Conservation (phyloP, 768 basidiomycete species). For the Lanmaoa rubissima region DNA sequence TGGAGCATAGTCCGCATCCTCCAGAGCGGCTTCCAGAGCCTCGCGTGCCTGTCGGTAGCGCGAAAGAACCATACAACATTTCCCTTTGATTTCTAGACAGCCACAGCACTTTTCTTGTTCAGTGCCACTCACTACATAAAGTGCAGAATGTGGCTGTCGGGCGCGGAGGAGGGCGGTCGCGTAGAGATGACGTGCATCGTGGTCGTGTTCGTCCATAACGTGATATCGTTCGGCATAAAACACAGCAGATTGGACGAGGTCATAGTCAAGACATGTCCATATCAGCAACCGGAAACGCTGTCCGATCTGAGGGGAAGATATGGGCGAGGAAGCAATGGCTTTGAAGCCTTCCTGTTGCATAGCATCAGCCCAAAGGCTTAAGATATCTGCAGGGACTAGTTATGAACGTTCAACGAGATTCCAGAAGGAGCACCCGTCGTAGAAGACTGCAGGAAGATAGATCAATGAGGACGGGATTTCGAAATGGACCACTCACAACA, state of each 20-base stretch:
- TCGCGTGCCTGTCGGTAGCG: slow-evolving; percentile 76
- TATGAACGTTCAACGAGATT: slow-evolving; percentile 13
- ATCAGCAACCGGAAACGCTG: slow-evolving; percentile 71
- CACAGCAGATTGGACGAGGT: slow-evolving; percentile 74
- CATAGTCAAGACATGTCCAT: slow-evolving; percentile 83
- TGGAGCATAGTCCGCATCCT: slow-evolving; percentile 49
- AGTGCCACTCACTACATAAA: slow-evolving; percentile 64
- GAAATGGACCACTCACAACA: slow-evolving; percentile 15
- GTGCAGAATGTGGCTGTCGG: slow-evolving; percentile 72
- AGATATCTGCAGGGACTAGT: slow-evolving; percentile 20
- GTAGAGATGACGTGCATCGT: slow-evolving; percentile 84
- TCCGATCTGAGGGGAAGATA: slow-evolving; percentile 55
- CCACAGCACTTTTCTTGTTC: slow-evolving; percentile 63
- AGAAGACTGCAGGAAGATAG: slow-evolving; percentile 1
- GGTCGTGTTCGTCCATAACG: slow-evolving; percentile 64
- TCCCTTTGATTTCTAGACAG: slow-evolving; percentile 77
- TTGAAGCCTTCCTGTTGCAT: slow-evolving; percentile 57
- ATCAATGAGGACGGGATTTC: slow-evolving; percentile 19
- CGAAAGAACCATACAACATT: slow-evolving; percentile 69
- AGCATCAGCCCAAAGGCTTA: slow-evolving; percentile 35
- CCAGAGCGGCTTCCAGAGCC: slow-evolving; percentile 61
- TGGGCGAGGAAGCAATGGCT: slow-evolving; percentile 33
- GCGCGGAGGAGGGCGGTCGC: slow-evolving; percentile 71
- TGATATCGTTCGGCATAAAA: slow-evolving; percentile 89
- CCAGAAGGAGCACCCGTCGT: slow-evolving; percentile 12